Base-by-base conservation (phyloP, 2,329 filamentous ascomycete species). In the Alternaria sp. region DNA sequence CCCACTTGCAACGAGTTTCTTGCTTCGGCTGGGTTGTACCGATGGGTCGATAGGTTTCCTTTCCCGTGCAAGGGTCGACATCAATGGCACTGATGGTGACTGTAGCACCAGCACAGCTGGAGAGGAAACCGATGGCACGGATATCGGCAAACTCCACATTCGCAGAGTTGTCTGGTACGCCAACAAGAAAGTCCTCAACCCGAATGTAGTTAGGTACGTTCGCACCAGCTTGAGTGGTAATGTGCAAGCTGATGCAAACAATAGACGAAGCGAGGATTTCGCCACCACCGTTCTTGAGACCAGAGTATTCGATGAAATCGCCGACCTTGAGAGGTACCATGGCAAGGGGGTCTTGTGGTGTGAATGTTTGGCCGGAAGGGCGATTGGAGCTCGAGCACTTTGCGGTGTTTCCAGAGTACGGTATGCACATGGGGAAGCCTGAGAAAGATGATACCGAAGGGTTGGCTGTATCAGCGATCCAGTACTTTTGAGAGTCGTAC, bases 341-440 rank as follows among this genome's bases (percentile, higher is more conserved):
- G 5, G 69, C 64, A 9, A 79, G 57, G 7, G 78, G 68, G 52
- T 81, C 75, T 3, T 73, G 72, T 4, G 78, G 74, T 20, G 65
- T 62, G 58, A 80, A 74, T 16, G 54, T 61, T 62, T 63, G 73
- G 22, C 66, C 79, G 58, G 62, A 71, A 51, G 68, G 73, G 53
- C 70, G 75, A 57, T 81, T 82, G 12, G 73, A 74, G 11, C 60
- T 44, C 7, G 78, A 78, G 59, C 81, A 82, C 16, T 74, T 69
- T 0, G 68, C 51, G 42, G 81, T 77, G 34, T 66, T 70, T 24
- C 70, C 58, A 22, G 78, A 80, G 16, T 83, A 76, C 0, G 82
- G 83, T 18, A 85, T 80, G 57, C 83, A 85, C 83, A 85, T 85
- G 2, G 83, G 83, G 51, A 84, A 85, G 0, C 83, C 83, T 12